Conservation (phyloP, 768 basidiomycete genomes). For the Phaeotremella fagi region DNA sequence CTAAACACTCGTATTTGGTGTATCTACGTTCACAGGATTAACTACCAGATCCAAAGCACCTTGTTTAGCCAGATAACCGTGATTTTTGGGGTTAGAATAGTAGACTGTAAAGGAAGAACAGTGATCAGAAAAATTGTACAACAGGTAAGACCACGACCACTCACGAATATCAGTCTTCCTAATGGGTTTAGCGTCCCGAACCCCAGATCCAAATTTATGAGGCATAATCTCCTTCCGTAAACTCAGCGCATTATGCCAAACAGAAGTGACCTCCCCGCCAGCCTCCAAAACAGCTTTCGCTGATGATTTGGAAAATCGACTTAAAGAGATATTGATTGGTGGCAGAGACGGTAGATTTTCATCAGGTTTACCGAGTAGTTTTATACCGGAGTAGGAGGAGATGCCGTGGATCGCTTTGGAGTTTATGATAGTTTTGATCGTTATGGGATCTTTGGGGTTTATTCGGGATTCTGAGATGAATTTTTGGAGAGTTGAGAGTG, state of each 20-base stretch:
- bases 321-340: slow-evolving; percentile 73
- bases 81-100: slow-evolving; percentile 45
- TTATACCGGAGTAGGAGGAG: slow-evolving; percentile 70
- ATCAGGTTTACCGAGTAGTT: slow-evolving; percentile 66
- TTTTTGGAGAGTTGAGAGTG: slow-evolving; percentile 78
- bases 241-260: slow-evolving; percentile 83
- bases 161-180: slow-evolving; percentile 76
- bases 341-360: slow-evolving; percentile 43
- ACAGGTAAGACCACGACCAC: slow-evolving; percentile 43
- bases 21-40: not conserved
- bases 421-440: slow-evolving; percentile 73
- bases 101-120: slow-evolving; percentile 22
- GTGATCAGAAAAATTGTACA: too few species aligned
- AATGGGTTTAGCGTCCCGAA: slow-evolving; percentile 72
- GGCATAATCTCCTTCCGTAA: slow-evolving; percentile 56
- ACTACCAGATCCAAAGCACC: not conserved
- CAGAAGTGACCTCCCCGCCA: slow-evolving; percentile 80
- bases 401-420: slow-evolving; percentile 84
- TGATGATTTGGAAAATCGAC: slow-evolving; percentile 79
- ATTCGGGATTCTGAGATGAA: slow-evolving; percentile 86
- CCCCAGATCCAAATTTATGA: slow-evolving; percentile 57
- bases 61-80: slow-evolving; percentile 37
- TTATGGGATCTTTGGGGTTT: slow-evolving; percentile 75
- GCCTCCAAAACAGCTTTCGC: slow-evolving; percentile 73
- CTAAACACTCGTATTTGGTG: not conserved